Conservation (phyloP, 192 early-diverging fungal genomes). For the Podila epicladia region DNA sequence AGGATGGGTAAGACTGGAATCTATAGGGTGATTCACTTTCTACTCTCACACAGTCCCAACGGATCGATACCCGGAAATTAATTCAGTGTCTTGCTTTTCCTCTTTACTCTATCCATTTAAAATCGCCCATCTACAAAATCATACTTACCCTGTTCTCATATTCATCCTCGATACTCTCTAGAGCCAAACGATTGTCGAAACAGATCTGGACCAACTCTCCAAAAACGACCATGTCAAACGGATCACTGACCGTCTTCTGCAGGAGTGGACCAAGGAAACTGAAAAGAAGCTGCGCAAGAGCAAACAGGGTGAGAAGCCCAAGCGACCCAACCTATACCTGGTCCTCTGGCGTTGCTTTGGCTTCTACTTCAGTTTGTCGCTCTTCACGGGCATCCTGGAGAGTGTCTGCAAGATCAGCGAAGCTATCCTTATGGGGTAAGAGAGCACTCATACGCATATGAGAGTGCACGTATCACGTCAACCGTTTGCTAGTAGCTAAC, state of each 20-base stretch:
- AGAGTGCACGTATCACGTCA: background rate
- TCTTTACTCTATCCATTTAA: too few species aligned
- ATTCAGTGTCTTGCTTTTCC: too few species aligned
- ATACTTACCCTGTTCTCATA: background rate
- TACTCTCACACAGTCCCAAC: background rate
- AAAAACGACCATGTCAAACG: constrained; percentile 43
- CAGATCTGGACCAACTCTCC: constrained; percentile 43
- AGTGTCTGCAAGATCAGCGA: constrained; percentile 53
- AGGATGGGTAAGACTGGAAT: constrained; percentile 38
- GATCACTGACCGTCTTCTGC: constrained; percentile 26
- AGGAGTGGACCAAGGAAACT: constrained; percentile 41
- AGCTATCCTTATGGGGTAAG: constrained; percentile 54
- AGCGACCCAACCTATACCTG: constrained; percentile 12
- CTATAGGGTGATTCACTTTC: background rate
- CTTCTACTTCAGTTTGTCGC: constrained; percentile 32
- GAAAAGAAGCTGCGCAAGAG: constrained; percentile 25
- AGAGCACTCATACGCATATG: background rate
- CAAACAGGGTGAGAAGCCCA: constrained; percentile 13
- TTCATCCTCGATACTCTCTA: background rate
- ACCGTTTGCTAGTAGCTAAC: background rate
- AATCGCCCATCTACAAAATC: background rate
- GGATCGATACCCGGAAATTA: too few species aligned
- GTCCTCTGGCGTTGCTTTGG: constrained; percentile 36
- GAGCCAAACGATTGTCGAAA: constrained; percentile 39
- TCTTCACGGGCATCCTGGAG: constrained; percentile 38